Percentiles rank a stretch among this genome's conserved stretches.
These are phyloP conservation scores for Ilex aquifolium DNA, from an alignment of 257 asterid species.

Conservation along the genomic window DNA sequence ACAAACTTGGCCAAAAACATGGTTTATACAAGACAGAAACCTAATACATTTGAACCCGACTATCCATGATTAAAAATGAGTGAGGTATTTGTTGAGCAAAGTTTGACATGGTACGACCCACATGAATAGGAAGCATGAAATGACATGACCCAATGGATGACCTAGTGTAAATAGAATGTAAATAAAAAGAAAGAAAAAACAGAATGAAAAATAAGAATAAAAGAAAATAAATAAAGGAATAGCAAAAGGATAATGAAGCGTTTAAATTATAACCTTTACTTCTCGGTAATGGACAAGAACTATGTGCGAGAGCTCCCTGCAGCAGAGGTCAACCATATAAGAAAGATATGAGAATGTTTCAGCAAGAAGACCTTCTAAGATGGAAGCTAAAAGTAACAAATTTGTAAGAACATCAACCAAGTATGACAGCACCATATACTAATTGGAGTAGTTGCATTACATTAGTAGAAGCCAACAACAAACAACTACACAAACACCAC, in stretches of 20 bases:
- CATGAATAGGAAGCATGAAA: no score
- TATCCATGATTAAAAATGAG: no score
- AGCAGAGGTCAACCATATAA: slow-evolving; percentile 26
- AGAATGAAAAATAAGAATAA: slow-evolving; percentile 11
- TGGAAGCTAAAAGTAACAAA: slow-evolving; percentile 8
- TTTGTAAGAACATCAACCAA: neutral
- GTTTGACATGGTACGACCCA: no score
- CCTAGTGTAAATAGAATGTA: no score
- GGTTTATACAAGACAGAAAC: no score
- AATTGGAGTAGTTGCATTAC: neutral
- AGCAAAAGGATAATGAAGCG: neutral
- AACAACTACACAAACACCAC: neutral
- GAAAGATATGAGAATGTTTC: slow-evolving; percentile 15
- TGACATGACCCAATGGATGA: no score
- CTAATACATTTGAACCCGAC: no score
- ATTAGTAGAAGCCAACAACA: neutral
- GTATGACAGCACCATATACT: neutral
- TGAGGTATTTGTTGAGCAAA: no score
- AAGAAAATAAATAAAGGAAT: slow-evolving; percentile 15
- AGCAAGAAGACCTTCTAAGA: slow-evolving; percentile 8
- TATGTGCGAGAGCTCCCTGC: slow-evolving; percentile 83
- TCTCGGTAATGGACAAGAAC: slow-evolving; percentile 97
- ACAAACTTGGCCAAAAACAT: no score
- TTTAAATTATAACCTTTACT: slow-evolving; percentile 56
- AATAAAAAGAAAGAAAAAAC: neutral